Conservation (phyloP, 164 flowering plant genomes). For the Vitis vinifera region DNA sequence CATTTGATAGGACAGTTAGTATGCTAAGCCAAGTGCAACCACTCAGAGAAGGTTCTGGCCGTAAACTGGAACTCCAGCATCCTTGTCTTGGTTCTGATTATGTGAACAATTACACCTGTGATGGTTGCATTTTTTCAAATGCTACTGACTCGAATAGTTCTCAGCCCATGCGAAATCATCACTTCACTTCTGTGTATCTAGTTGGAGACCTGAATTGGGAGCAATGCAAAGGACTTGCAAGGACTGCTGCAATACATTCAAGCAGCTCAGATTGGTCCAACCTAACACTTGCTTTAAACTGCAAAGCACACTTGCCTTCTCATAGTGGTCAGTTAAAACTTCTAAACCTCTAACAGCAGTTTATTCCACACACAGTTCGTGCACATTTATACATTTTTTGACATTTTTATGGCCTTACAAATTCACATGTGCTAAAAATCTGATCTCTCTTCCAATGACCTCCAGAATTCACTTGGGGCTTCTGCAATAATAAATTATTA, state of each 20-base stretch:
- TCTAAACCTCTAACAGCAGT: not conserved
- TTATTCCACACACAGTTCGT: not conserved
- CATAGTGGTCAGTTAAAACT: conserved; percentile 26
- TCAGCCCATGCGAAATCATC: conserved; percentile 11
- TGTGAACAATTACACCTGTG: conserved; percentile 49
- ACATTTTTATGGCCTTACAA: not conserved
- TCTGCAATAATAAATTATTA: too few relatives aligned
- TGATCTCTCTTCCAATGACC: too few relatives aligned
- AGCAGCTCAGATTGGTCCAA: conserved; percentile 40
- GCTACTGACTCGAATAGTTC: conserved; percentile 1
- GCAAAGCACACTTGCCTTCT: conserved; percentile 26
- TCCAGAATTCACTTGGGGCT: too few relatives aligned
- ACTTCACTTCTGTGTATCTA: conserved; percentile 27
- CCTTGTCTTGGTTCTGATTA: conserved; percentile 59
- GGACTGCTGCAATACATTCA: conserved; percentile 47
- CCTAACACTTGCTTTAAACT: conserved; percentile 18
- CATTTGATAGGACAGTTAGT: conserved; percentile 58
- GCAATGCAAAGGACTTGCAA: conserved; percentile 48
- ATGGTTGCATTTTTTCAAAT: conserved; percentile 33
- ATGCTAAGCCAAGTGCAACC: conserved; percentile 37
- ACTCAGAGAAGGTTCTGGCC: conserved; percentile 11
- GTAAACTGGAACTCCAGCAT: conserved; percentile 41
- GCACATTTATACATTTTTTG: not conserved
- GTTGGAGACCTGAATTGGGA: conserved; percentile 65
- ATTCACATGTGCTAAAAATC: too few relatives aligned